phyloP scores from a whole-genome alignment of 2,329 filamentous ascomycete genomes.

The Neofusicoccum sp. region DNA sequence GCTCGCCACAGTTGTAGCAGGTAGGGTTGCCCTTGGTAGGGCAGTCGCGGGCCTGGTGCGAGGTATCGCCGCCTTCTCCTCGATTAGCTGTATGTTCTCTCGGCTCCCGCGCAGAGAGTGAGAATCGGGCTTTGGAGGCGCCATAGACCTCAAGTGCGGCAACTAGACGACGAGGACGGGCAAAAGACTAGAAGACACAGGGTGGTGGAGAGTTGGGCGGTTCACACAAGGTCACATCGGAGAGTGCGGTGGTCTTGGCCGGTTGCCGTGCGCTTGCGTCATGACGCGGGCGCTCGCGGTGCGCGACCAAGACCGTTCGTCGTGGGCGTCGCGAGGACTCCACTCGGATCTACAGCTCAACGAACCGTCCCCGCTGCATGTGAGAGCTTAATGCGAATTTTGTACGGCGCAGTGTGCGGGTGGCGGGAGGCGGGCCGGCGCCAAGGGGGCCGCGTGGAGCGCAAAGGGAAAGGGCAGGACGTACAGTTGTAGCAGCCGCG shows the following conservation, averaged over 20 bases:
- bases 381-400: slow-evolving; percentile 21
- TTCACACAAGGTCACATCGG: slow-evolving; percentile 17
- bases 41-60: slow-evolving; percentile 52
- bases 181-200: neutral
- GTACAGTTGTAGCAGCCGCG: slow-evolving; percentile 45
- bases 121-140: neutral
- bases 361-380: slow-evolving; percentile 19
- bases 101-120: slow-evolving; percentile 20
- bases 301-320: slow-evolving; percentile 15
- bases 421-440: neutral
- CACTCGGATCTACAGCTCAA: slow-evolving; percentile 19
- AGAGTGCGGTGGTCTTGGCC: slow-evolving; percentile 1
- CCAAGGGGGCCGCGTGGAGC: neutral
- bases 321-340: slow-evolving; percentile 3
- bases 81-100: slow-evolving; percentile 17
- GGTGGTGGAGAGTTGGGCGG: slow-evolving; percentile 1
- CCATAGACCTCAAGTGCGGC: neutral
- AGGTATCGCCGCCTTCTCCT: slow-evolving; percentile 46
- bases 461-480: slow-evolving; percentile 22
- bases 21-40: slow-evolving; percentile 50
- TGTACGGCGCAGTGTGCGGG: slow-evolving; percentile 10
- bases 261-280: slow-evolving; percentile 2
- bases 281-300: neutral
- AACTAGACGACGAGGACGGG: neutral
- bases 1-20: slow-evolving; percentile 50